Conservation (phyloP, 805 yeast genomes). For the Myxozyma neotropica region DNA sequence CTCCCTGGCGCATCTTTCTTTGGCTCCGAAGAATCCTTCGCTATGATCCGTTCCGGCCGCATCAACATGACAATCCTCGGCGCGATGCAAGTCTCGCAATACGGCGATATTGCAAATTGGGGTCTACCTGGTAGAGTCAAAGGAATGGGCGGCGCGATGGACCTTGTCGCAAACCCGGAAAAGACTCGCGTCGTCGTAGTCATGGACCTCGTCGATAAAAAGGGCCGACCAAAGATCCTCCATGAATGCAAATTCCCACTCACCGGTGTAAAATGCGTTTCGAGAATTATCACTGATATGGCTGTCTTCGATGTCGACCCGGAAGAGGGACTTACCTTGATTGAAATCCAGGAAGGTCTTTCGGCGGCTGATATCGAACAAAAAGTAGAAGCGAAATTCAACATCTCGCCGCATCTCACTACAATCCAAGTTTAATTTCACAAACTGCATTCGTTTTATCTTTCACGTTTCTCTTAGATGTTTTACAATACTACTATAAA, state of each 20-base stretch:
- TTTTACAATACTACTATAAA: background rate
- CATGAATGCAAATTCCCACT: slow-evolving; percentile 51
- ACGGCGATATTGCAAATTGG: slow-evolving; percentile 58
- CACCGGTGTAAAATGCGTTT: slow-evolving; percentile 52
- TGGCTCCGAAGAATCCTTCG: slow-evolving; percentile 55
- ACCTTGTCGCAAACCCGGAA: slow-evolving; percentile 52
- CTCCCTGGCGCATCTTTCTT: slow-evolving; percentile 52
- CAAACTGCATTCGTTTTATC: background rate
- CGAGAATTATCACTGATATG: slow-evolving; percentile 51
- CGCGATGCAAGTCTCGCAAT: slow-evolving; percentile 53
- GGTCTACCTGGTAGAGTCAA: slow-evolving; percentile 54
- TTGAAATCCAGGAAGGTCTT: slow-evolving; percentile 49
- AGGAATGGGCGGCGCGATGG: slow-evolving; percentile 62
- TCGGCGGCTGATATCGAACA: slow-evolving; percentile 46
- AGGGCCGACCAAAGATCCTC: slow-evolving; percentile 53
- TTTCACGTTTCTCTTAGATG: background rate
- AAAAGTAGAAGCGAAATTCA: slow-evolving; percentile 49
- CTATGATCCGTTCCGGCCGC: slow-evolving; percentile 53
- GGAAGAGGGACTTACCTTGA: slow-evolving; percentile 45
- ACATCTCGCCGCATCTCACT: slow-evolving; percentile 34
- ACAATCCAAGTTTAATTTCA: slow-evolving; percentile 11
- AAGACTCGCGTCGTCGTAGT: slow-evolving; percentile 51
- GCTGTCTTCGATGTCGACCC: slow-evolving; percentile 53
- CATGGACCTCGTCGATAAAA: slow-evolving; percentile 53
- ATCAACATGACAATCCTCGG: slow-evolving; percentile 52